Percentiles rank a stretch among this genome's conserved stretches.
Evolutionary conservation across 129 eudicot genomes (phyloP).

Genomic region (Flaveria ramosissima): DNA sequence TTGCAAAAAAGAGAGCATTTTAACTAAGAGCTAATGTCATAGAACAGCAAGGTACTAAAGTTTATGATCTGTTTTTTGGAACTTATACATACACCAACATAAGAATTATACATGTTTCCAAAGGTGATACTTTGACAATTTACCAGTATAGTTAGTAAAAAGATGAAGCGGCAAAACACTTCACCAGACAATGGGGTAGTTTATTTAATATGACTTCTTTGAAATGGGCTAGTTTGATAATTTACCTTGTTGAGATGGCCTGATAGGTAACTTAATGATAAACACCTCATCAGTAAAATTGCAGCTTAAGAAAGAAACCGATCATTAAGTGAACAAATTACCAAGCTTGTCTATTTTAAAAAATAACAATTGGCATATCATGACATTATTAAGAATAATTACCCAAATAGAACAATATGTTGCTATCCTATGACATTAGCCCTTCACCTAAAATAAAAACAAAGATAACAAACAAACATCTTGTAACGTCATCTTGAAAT

Average conservation of each 20-base stretch:
- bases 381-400: not conserved
- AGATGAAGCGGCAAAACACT: not conserved
- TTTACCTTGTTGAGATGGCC: not conserved
- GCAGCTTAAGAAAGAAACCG: not conserved
- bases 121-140: not conserved
- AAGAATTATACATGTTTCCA: not conserved
- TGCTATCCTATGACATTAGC: not conserved
- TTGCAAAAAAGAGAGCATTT: too few species aligned
- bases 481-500: not conserved
- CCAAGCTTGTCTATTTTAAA: not conserved
- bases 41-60: not conserved
- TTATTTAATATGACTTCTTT: not conserved
- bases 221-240: not conserved
- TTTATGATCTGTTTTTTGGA: not conserved
- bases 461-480: not conserved
- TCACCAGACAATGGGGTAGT: not conserved
- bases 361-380: not conserved
- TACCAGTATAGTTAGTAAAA: not conserved
- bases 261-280: not conserved
- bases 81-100: not conserved
- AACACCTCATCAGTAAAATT: not conserved
- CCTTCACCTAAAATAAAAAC: not conserved
- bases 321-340: not conserved
- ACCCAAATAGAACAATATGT: not conserved
- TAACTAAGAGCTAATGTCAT: not conserved